A percentile compares a stretch with the other conserved stretches of the same genome.
Evolutionary conservation across 2,329 filamentous ascomycete species (phyloP).

Genomic region (Alternaria gaisen): DNA sequence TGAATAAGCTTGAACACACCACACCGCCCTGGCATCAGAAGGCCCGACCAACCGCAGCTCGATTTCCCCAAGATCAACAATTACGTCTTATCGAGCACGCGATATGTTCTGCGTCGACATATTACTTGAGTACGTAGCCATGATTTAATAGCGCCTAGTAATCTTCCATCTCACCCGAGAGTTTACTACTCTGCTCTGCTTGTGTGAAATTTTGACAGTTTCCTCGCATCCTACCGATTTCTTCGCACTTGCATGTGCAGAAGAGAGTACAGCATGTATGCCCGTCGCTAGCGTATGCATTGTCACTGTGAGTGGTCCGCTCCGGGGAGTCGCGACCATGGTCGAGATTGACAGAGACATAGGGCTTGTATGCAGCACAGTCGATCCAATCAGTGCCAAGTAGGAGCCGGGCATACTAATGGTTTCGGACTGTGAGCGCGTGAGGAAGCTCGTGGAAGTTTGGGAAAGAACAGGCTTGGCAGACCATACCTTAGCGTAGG

Average conservation of each 20-base stretch:
- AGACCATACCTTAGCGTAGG: constrained; percentile 1
- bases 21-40: constrained; percentile 15
- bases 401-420: constrained; percentile 17
- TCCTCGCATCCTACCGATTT: not conserved
- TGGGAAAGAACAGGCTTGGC: constrained; percentile 20
- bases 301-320: constrained; percentile 12
- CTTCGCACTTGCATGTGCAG: not conserved
- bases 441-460: constrained; percentile 13
- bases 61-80: not conserved
- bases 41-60: constrained; percentile 3
- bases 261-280: constrained; percentile 1
- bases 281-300: constrained; percentile 11
- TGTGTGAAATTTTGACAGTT: not conserved
- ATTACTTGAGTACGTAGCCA: not conserved
- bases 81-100: not conserved
- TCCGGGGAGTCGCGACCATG: constrained; percentile 8
- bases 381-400: not conserved
- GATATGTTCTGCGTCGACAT: not conserved
- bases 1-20: constrained; percentile 3
- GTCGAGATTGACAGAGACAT: constrained; percentile 19
- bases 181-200: not conserved
- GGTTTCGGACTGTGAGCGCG: constrained; percentile 14
- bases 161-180: not conserved
- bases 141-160: not conserved
- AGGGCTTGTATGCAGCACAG: constrained; percentile 25